Base-by-base conservation (phyloP, 345 rosid species). In the Populus ilicifolia region DNA sequence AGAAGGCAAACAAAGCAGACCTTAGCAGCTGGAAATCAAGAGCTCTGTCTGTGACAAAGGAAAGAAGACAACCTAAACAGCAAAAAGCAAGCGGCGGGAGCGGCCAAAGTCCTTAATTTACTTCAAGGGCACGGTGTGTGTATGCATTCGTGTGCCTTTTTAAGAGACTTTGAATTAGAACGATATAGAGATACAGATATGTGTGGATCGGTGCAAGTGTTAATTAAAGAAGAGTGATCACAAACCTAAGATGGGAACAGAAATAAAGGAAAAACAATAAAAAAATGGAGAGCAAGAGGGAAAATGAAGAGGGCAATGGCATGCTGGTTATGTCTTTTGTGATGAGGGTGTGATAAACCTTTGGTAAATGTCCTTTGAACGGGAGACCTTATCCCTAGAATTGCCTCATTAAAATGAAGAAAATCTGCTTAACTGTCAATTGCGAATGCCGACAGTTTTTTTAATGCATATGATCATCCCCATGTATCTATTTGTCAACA, bases 121-220 rank as follows among this genome's bases (percentile, higher is more conserved):
- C 92, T 91, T 89, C 74, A 82, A 86, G 89, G 89, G 89, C 91
- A 89, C 88, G 93, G 78, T 82, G 88, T 81, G 76, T 29, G 25
- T 27, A 29, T 63, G 68, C 27, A 29, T 12, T 8, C 12, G 18
- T 33, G 1, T 21, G 50, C 38, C 56, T 61, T 56, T 73, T 73
- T 33, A 67, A 52, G 46, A 43, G 69, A 27, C 18, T 63, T 68
- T 67, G 2, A 33, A 39, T 25, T 50, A 72, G 29, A 65, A 25
- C 29, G 75, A 25, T 33, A 43, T 2, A 2, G 66, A 69, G 63
- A n/a, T 52, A 81, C 83, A 78, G 76, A 82, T 83, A 79, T 6
- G 78, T 80, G 72, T 81, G 88, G 86, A 90, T 85, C 71, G 77
- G 87, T 76, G 89, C 78, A 80, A 79, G 72, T 71, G 50, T 81